A percentile compares a stretch with the other conserved stretches of the same genome.
These are phyloP conservation scores for Alternaria viburni DNA, from an alignment of 2,329 filamentous ascomycete genomes.

Conservation along the genomic window DNA sequence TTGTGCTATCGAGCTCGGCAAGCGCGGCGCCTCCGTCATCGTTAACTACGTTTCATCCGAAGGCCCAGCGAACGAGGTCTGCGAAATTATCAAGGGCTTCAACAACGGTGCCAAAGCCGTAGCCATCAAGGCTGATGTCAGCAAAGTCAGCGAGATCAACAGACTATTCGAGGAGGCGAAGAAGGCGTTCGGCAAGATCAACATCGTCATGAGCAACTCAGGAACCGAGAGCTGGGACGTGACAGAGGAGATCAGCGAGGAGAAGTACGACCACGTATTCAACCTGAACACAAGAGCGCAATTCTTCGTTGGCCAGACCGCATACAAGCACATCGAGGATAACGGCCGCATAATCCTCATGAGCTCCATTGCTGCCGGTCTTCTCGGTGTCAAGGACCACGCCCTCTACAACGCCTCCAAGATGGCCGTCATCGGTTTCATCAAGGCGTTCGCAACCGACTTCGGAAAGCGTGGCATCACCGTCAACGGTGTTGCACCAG, in stretches of 20 bases:
- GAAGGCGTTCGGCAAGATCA: slow-evolving; percentile 51
- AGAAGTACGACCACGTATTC: slow-evolving; percentile 76
- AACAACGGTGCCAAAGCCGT: slow-evolving; percentile 60
- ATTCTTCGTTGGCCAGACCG: slow-evolving; percentile 80
- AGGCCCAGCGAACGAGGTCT: slow-evolving; percentile 57
- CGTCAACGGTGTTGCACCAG: slow-evolving; percentile 75
- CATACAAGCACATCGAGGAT: slow-evolving; percentile 71
- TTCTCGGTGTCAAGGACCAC: slow-evolving; percentile 73
- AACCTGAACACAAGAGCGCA: slow-evolving; percentile 72
- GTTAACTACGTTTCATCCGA: slow-evolving; percentile 69
- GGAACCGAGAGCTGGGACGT: slow-evolving; percentile 72
- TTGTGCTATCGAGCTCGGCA: slow-evolving; percentile 70
- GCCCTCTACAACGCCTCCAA: slow-evolving; percentile 75
- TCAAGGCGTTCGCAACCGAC: slow-evolving; percentile 74
- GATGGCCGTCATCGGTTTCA: slow-evolving; percentile 75
- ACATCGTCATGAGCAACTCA: slow-evolving; percentile 60
- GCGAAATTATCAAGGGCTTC: slow-evolving; percentile 53
- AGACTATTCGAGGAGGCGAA: slow-evolving; percentile 59
- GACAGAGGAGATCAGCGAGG: slow-evolving; percentile 70
- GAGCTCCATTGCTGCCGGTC: slow-evolving; percentile 71
- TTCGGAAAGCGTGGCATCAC: slow-evolving; percentile 72
- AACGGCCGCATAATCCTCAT: slow-evolving; percentile 78
- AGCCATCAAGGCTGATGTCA: slow-evolving; percentile 66
- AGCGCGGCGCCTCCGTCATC: slow-evolving; percentile 68
- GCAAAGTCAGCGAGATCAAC: slow-evolving; percentile 63